Percentiles rank a stretch among this genome's conserved stretches.
Conservation (phyloP, 306 rosid genomes). For the Casuarina cunninghamiana region DNA sequence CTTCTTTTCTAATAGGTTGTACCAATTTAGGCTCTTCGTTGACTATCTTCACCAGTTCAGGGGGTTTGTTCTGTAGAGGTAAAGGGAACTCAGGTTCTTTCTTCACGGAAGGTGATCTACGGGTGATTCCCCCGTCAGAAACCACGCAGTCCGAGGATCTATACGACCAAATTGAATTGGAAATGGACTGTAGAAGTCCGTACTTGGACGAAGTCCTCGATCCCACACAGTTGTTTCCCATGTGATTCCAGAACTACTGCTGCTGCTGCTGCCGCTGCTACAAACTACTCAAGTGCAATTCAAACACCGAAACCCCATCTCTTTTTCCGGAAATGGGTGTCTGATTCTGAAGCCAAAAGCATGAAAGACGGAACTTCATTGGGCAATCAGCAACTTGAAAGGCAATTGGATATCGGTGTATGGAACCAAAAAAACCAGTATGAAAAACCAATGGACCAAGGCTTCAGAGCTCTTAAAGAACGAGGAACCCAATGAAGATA, state of each 20-base stretch:
- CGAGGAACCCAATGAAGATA: not conserved
- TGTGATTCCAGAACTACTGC: conserved; percentile 29
- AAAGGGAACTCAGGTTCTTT: conserved; percentile 13
- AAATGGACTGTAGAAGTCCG: conserved; percentile 28
- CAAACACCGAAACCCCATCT: conserved; percentile 4
- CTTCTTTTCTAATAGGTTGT: conserved; percentile 2
- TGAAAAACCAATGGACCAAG: conserved; percentile 9
- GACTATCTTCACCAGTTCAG: conserved; percentile 47
- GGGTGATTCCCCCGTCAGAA: conserved; percentile 17
- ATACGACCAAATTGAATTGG: conserved; percentile 50
- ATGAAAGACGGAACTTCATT: not conserved
- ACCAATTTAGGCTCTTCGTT: conserved; percentile 32
- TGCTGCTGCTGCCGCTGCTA: not conserved
- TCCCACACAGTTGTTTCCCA: conserved; percentile 87
- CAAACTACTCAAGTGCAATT: not conserved
- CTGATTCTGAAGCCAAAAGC: not conserved
- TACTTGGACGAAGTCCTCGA: conserved; percentile 32
- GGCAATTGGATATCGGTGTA: not conserved
- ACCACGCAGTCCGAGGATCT: conserved; percentile 22
- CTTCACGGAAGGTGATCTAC: conserved; percentile 1
- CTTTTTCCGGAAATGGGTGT: conserved; percentile 4
- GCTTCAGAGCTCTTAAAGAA: not conserved
- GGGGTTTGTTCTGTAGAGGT: conserved; percentile 47
- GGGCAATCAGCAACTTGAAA: not conserved
- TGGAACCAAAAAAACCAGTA: not conserved